These are phyloP conservation scores for Heterobasidion annosum DNA, from an alignment of 1,284 basidiomycete genomes.

Conservation along the genomic window DNA sequence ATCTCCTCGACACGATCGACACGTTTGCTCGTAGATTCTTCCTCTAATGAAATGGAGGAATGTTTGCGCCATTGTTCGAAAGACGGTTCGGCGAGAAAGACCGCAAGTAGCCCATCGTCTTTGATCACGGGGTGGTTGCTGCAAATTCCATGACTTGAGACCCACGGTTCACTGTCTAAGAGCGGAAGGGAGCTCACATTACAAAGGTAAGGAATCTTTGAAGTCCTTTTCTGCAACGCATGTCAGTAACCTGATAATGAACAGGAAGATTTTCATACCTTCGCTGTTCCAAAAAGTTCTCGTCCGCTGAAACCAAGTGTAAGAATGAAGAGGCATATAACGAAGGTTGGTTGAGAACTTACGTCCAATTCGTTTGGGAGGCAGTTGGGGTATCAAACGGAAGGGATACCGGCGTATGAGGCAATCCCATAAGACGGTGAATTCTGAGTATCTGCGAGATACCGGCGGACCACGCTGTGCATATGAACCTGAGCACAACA, in stretches of 20 bases:
- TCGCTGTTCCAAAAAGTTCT: slow-evolving; percentile 82
- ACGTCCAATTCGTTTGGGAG: slow-evolving; percentile 88
- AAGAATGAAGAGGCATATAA: slow-evolving; percentile 1
- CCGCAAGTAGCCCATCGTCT: slow-evolving; percentile 74
- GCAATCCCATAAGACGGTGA: slow-evolving; percentile 81
- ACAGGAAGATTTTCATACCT: slow-evolving; percentile 30
- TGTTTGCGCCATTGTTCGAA: slow-evolving; percentile 85
- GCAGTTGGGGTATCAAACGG: slow-evolving; percentile 80
- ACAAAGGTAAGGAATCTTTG: slow-evolving; percentile 74
- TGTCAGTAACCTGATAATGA: slow-evolving; percentile 2
- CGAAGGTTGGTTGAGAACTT: slow-evolving; percentile 22
- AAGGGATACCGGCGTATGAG: slow-evolving; percentile 80
- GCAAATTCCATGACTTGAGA: not conserved
- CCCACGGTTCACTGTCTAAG: slow-evolving; percentile 2
- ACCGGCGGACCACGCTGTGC: slow-evolving; percentile 54
- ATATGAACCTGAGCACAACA: not conserved
- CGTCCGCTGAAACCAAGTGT: slow-evolving; percentile 51
- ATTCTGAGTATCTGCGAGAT: slow-evolving; percentile 80
- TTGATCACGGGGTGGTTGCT: slow-evolving; percentile 89
- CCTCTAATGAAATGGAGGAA: slow-evolving; percentile 64
- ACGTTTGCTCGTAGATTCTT: slow-evolving; percentile 77
- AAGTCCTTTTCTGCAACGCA: slow-evolving; percentile 65
- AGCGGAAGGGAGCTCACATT: slow-evolving; percentile 35
- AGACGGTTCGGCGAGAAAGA: slow-evolving; percentile 74
- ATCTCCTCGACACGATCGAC: slow-evolving; percentile 84